A percentile compares a stretch with the other conserved stretches of the same genome.
These are phyloP conservation scores for Beauveria pseudobassiana DNA, from an alignment of 2,329 filamentous ascomycete genomes.

Conservation along the genomic window DNA sequence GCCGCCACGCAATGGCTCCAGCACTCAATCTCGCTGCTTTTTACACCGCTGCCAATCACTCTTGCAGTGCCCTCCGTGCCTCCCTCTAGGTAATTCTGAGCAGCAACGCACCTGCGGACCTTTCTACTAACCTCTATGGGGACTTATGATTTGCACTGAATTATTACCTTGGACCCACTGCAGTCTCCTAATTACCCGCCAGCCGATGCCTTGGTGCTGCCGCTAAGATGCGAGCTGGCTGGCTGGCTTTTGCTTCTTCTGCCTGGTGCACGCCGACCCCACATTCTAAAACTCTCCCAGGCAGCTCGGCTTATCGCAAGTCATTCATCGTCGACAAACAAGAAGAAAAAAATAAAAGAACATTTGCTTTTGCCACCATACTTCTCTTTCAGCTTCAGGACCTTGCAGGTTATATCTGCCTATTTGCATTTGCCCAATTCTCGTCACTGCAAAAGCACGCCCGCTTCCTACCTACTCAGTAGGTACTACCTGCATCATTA, in stretches of 20 bases:
- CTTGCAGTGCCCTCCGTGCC: too few relatives aligned
- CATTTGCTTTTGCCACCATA: not conserved
- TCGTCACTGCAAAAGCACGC: not conserved
- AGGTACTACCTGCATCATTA: too few relatives aligned
- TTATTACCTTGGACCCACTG: too few relatives aligned
- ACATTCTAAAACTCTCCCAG: not conserved
- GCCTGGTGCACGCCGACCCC: not conserved
- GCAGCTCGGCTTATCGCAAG: not conserved
- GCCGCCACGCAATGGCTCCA: not conserved
- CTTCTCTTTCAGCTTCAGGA: not conserved
- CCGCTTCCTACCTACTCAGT: not conserved
- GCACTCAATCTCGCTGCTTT: not conserved
- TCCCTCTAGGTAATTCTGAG: too few relatives aligned
- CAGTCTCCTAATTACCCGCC: too few relatives aligned
- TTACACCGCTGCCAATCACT: not conserved
- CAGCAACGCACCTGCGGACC: too few relatives aligned
- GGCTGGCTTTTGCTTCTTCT: not conserved
- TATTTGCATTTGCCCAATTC: not conserved
- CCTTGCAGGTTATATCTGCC: not conserved
- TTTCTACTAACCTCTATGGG: too few relatives aligned
- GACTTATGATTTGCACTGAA: too few relatives aligned
- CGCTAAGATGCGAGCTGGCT: too few relatives aligned
- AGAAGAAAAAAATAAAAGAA: not conserved
- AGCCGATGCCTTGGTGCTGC: too few relatives aligned
- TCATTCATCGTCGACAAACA: not conserved